Conservation (phyloP, 768 basidiomycete genomes). For the Gymnopilus junonius region DNA sequence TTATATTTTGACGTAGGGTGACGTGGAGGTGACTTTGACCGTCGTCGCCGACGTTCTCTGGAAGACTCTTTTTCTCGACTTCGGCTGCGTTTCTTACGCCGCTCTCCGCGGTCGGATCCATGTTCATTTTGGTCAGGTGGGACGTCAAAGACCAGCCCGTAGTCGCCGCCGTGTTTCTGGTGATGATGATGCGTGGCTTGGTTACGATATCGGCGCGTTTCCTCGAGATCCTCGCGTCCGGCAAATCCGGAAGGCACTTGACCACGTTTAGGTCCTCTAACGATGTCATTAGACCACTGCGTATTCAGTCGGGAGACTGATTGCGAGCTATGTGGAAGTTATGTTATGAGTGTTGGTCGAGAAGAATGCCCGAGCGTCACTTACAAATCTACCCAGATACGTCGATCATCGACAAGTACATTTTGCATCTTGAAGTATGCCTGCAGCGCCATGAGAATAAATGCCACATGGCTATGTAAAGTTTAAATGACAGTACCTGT, state of each 20-base stretch:
- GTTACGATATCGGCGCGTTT: constrained; percentile 69
- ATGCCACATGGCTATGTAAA: neutral
- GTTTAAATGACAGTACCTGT: constrained; percentile 57
- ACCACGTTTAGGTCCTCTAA: constrained; percentile 44
- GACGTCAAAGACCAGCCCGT: constrained; percentile 90
- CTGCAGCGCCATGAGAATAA: constrained; percentile 49
- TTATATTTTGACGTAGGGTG: constrained; percentile 23
- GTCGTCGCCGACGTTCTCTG: constrained; percentile 36
- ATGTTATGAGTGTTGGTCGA: constrained; percentile 16
- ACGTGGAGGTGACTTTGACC: constrained; percentile 41
- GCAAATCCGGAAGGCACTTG: constrained; percentile 53
- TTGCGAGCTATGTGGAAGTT: constrained; percentile 65
- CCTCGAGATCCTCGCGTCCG: constrained; percentile 77
- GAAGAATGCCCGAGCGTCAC: constrained; percentile 31
- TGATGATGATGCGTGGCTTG: constrained; percentile 29
- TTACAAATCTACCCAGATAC: constrained; percentile 99
- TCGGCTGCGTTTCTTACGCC: constrained; percentile 54
- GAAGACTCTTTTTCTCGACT: constrained; percentile 42
- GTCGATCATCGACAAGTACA: constrained; percentile 93
- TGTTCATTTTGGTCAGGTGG: constrained; percentile 32
- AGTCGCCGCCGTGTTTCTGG: constrained; percentile 39
- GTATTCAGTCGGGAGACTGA: constrained; percentile 89
- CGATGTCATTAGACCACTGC: constrained; percentile 80
- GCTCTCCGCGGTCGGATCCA: constrained; percentile 40
- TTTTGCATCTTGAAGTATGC: constrained; percentile 99